Evolutionary conservation across 2,329 filamentous ascomycete species (phyloP).

Genomic region (Penicillium sp.): DNA sequence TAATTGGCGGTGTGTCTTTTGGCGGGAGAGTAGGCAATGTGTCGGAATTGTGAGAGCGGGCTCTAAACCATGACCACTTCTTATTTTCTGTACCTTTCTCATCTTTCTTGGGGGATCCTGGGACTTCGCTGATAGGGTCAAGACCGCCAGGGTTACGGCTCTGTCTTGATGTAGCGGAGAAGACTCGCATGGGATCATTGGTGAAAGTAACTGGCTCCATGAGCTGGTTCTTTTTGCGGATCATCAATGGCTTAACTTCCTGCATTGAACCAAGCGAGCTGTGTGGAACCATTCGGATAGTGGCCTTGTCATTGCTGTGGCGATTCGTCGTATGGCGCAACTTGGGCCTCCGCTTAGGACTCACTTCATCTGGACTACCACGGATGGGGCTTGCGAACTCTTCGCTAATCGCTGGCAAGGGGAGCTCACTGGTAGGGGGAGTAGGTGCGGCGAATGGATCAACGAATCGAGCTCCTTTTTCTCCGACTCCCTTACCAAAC

Average conservation of each 20-base stretch:
- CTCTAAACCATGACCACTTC: slow-evolving; percentile 51
- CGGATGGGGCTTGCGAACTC: slow-evolving; percentile 34
- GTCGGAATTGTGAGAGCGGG: slow-evolving; percentile 30
- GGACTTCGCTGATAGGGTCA: slow-evolving; percentile 45
- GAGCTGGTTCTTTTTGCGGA: slow-evolving; percentile 48
- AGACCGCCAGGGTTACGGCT: slow-evolving; percentile 33
- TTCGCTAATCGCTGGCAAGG: slow-evolving; percentile 54
- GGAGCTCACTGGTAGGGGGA: slow-evolving; percentile 16
- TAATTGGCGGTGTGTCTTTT: slow-evolving; percentile 25
- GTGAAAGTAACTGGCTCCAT: background rate
- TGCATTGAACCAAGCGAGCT: slow-evolving; percentile 48
- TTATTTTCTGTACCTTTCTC: slow-evolving; percentile 32
- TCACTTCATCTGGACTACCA: slow-evolving; percentile 5
- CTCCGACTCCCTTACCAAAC: slow-evolving; percentile 1
- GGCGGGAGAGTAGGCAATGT: slow-evolving; percentile 15
- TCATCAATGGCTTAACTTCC: slow-evolving; percentile 54
- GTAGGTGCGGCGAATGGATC: slow-evolving; percentile 19
- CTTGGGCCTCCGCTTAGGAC: slow-evolving; percentile 11
- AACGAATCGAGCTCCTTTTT: slow-evolving; percentile 4
- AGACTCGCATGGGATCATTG: slow-evolving; percentile 1
- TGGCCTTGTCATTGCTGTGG: slow-evolving; percentile 37
- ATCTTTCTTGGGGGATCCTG: slow-evolving; percentile 32
- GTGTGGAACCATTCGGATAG: slow-evolving; percentile 59
- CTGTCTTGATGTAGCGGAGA: slow-evolving; percentile 26
- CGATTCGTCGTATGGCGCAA: slow-evolving; percentile 2